Base-by-base conservation (phyloP, 2,329 filamentous ascomycete species). In the Ceratocystis alfenasii region DNA sequence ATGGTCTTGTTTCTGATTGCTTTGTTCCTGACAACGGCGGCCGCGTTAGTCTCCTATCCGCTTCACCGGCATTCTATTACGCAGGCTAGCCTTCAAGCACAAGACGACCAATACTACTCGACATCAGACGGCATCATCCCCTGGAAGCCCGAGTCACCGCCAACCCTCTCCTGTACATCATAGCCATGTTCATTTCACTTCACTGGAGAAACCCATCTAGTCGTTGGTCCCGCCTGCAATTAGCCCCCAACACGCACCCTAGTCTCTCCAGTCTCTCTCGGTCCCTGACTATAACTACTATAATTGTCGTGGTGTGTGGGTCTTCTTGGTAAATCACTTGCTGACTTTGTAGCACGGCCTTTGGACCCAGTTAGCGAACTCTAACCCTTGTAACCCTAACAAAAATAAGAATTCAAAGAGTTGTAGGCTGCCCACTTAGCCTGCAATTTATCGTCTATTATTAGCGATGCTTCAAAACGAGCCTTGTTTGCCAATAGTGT, bases 291-390 rank as follows among this genome's bases (percentile, higher is more conserved):
- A 41, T 41, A n/a, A 15, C 28, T 59, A 7, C 55, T 59, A 59
- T 59, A 36, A 25, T 33, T 59, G 55, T 59, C 28, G 55, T 59
- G 12, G 55, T 33, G 55, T 59, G 55, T 59, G 28, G 55, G 55
- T 36, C 28, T 41, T 59, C 55, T 59, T 36, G 12, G 6, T 10
- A 30, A 59, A 33, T 33, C 28, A 33, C 48, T 53, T 53, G 22
- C 48, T 53, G 2, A 25, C 48, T 25, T 53, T 53, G 48, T 25
- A 53, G 22, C 48, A 53, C 48, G n/a, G 6, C 48, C 46, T 22
- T 48, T n/a, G 17, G 6, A 20, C 36, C 36, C 12, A 15, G 36
- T 10, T 15, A 41, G 4, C 12, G n/a, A n/a, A n/a, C 0, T 1
- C 0, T 2, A 20, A 28, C 30, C 15, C 17, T 1, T 10, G 1